Percentiles rank a stretch among this genome's conserved stretches.
Evolutionary conservation across 2,329 filamentous ascomycete genomes (phyloP).

Genomic region (Fusarium multiceps): DNA sequence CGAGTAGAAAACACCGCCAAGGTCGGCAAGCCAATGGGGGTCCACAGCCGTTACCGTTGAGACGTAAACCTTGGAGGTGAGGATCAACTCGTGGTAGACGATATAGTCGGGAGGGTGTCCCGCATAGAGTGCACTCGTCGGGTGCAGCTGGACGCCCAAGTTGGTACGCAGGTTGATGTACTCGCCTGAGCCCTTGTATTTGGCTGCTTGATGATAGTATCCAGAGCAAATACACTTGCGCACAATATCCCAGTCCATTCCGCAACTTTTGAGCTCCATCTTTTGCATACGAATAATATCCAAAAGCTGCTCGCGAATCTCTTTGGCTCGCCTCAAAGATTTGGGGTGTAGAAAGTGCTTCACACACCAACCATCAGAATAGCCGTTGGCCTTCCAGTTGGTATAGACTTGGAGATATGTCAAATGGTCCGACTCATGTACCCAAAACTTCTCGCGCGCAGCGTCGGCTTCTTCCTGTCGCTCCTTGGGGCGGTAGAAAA

Average conservation of each 20-base stretch:
- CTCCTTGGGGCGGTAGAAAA: constrained; percentile 97
- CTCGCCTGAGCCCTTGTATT: constrained; percentile 95
- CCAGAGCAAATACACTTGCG: constrained; percentile 97
- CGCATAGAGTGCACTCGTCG: constrained; percentile 92
- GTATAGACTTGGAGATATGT: constrained; percentile 96
- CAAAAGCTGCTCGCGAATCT: constrained; percentile 91
- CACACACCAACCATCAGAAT: constrained; percentile 90
- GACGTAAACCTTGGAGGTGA: constrained; percentile 98
- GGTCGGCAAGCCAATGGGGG: constrained; percentile 94
- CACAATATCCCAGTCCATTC: constrained; percentile 96
- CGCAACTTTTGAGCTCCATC: constrained; percentile 87
- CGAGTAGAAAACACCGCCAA: constrained; percentile 97
- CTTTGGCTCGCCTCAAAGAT: constrained; percentile 87
- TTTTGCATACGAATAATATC: constrained; percentile 97
- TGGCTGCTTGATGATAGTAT: constrained; percentile 97
- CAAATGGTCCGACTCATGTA: constrained; percentile 95
- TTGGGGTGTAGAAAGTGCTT: constrained; percentile 97
- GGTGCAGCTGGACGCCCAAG: constrained; percentile 93
- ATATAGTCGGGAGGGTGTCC: constrained; percentile 97
- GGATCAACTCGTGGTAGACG: constrained; percentile 96
- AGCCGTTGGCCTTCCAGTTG: constrained; percentile 93
- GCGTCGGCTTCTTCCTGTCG: constrained; percentile 96
- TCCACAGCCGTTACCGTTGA: constrained; percentile 96
- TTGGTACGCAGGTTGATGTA: constrained; percentile 97
- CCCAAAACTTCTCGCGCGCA: constrained; percentile 97